These are phyloP conservation scores for Talaromyces adpressus DNA, from an alignment of 495 filamentous ascomycete species.

Conservation along the genomic window DNA sequence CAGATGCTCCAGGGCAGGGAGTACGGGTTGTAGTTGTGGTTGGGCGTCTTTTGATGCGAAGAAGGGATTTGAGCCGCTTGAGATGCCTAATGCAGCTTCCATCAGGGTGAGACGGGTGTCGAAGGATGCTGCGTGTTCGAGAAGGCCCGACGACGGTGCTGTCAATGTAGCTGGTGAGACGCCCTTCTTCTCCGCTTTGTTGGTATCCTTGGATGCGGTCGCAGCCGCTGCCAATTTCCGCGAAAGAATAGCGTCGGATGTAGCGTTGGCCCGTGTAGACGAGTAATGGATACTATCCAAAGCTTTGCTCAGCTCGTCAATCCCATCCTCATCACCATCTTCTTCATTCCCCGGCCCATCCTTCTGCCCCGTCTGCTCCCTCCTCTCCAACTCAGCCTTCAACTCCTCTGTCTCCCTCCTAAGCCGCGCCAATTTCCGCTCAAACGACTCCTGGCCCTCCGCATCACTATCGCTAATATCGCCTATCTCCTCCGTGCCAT, in stretches of 20 bases:
- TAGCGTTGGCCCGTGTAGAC: slow-evolving; percentile 25
- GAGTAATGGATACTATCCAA: slow-evolving; percentile 49
- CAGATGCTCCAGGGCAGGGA: slow-evolving; percentile 66
- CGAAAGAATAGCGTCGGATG: slow-evolving; percentile 29
- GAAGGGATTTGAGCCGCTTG: slow-evolving; percentile 57
- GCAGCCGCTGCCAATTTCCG: slow-evolving; percentile 22
- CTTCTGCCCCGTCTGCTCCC: slow-evolving; percentile 20
- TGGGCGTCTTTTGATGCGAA: slow-evolving; percentile 48
- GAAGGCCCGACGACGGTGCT: slow-evolving; percentile 50
- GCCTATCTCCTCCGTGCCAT: slow-evolving; percentile 49
- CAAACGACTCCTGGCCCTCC: slow-evolving; percentile 50
- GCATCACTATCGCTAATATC: slow-evolving; percentile 64
- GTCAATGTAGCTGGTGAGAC: slow-evolving; percentile 35
- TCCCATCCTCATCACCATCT: slow-evolving; percentile 36
- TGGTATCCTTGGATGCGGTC: neutral
- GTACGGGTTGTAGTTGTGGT: slow-evolving; percentile 66
- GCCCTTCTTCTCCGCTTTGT: slow-evolving; percentile 1
- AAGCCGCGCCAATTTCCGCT: slow-evolving; percentile 69
- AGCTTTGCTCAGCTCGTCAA: slow-evolving; percentile 56
- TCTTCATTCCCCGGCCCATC: slow-evolving; percentile 20
- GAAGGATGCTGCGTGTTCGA: slow-evolving; percentile 81
- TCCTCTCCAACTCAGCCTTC: slow-evolving; percentile 56
- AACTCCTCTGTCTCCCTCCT: slow-evolving; percentile 73
- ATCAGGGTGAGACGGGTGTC: slow-evolving; percentile 71
- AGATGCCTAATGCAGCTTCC: slow-evolving; percentile 76